Base-by-base conservation (phyloP, 352 stramenopile species). In the Phytophthora pini region DNA sequence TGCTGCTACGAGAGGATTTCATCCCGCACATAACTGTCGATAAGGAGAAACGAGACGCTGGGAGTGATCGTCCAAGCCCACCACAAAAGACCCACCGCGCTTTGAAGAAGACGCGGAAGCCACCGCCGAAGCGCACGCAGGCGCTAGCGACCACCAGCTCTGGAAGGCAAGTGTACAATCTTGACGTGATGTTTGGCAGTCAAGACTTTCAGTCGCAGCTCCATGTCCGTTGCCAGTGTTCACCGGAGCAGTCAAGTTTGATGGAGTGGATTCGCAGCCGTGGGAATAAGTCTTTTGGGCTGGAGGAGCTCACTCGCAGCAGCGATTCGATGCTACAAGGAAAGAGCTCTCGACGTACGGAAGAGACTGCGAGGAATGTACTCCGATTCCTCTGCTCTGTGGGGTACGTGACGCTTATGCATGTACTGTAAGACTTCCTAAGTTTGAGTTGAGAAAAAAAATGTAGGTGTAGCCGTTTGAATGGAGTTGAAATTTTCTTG, bases 171-270 rank as follows among this genome's bases (percentile, higher is more conserved):
- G 57, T 41, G 20, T 89, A 88, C 41, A 20, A 79, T 29, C 32
- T 88, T 10, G 65, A 80, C 26, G 51, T 79, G 5, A 45, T 56
- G 2, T 79, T 82, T 31, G 72, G 75, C 2, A 79, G 72, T 24
- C 39, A 50, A 7, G 54, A 50, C 13, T 66, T 68, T 15, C 44
- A 47, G 6, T 73, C 77, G 15, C 65, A 75, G 7, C 9, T 89
- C 29, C 73, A 79, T 39, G 72, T 85, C 10, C 74, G 76, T 51
- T 90, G 90, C 31, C 69, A 70, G 13, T 92, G 81, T 56, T 81
- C 72, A 26, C 17, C 48, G 26, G 54, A 79, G 12, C 81, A 92
- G 45, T 58, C 70, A 1, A 74, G 40, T 15, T 31, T 90, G 54
- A 32, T 92, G 7, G 78, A 92, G 34, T 92, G 81, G 81, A 54